phyloP scores from a whole-genome alignment of 139 green algal species.

The Desmodesmus armatus region DNA sequence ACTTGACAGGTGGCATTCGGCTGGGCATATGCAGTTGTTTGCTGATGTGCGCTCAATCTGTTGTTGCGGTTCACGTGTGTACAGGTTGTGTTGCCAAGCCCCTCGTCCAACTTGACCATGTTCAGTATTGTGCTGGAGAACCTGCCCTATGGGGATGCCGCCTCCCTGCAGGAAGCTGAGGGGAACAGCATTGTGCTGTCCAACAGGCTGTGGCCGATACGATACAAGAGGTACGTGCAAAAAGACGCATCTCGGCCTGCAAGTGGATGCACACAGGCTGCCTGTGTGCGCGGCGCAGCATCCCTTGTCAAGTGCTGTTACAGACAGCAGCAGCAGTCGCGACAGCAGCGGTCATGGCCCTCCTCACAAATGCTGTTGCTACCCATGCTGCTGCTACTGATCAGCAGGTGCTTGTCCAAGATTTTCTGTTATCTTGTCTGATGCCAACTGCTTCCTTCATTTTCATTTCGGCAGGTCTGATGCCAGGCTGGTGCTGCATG shows the following conservation, averaged over 20 bases:
- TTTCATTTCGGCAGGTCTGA: constrained; percentile 15
- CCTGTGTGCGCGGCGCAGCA: not conserved
- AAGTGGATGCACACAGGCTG: not conserved
- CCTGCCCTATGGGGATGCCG: constrained; percentile 15
- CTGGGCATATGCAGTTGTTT: no score
- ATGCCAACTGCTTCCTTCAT: not conserved
- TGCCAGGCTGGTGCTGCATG: constrained; percentile 9
- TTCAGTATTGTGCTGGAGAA: constrained; percentile 10
- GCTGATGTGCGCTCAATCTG: no score
- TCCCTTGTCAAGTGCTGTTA: not conserved
- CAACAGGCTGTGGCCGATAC: constrained; percentile 31
- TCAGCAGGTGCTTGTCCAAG: not conserved
- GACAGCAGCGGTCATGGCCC: not conserved
- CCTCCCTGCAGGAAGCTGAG: not conserved
- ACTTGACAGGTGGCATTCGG: no score
- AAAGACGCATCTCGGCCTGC: no score
- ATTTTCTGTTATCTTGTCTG: not conserved
- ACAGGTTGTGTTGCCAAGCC: not conserved
- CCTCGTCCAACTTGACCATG: constrained; percentile 1
- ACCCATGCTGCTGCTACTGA: not conserved
- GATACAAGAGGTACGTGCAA: constrained; percentile 3
- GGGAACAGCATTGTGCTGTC: constrained; percentile 35
- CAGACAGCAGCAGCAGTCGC: not conserved
- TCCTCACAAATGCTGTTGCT: not conserved
- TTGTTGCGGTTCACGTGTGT: no score